Percentiles rank a stretch among this genome's conserved stretches.
phyloP scores from a whole-genome alignment of 148 eudicot species.

The Bassia scoparia region DNA sequence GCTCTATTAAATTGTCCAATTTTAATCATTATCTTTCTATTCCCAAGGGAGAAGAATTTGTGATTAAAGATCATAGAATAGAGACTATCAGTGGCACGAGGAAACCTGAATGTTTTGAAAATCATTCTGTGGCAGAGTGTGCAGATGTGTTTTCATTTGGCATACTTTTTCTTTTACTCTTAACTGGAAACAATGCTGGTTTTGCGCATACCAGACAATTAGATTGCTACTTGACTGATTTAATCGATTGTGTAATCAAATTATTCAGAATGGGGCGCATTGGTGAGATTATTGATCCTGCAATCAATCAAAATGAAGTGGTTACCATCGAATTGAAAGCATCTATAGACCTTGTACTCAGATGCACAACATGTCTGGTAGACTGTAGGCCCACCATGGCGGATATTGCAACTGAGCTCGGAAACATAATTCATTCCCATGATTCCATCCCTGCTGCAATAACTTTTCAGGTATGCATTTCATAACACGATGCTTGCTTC shows the following conservation, averaged over 20 bases:
- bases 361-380: no score
- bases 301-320: not conserved
- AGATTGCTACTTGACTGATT: not conserved
- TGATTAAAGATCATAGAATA: no score
- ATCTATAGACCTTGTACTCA: not conserved
- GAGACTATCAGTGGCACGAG: no score
- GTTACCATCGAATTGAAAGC: not conserved
- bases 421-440: no score
- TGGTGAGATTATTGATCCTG: slow-evolving; percentile 3
- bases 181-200: not conserved
- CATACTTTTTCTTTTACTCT: not conserved
- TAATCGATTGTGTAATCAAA: not conserved
- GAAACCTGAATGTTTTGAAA: no score
- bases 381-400: no score
- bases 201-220: no score
- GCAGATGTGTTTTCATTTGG: slow-evolving; percentile 19
- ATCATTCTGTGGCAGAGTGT: not conserved
- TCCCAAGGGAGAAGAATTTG: slow-evolving; percentile 4
- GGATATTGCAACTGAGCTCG: no score
- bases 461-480: no score
- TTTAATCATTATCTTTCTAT: slow-evolving; percentile 4
- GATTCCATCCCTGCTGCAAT: no score
- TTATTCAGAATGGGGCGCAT: not conserved
- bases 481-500: no score
- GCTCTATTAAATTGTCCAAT: not conserved